Percentiles rank a stretch among this genome's conserved stretches.
Evolutionary conservation across 352 stramenopile species (phyloP).

Genomic region (Pythium biforme): DNA sequence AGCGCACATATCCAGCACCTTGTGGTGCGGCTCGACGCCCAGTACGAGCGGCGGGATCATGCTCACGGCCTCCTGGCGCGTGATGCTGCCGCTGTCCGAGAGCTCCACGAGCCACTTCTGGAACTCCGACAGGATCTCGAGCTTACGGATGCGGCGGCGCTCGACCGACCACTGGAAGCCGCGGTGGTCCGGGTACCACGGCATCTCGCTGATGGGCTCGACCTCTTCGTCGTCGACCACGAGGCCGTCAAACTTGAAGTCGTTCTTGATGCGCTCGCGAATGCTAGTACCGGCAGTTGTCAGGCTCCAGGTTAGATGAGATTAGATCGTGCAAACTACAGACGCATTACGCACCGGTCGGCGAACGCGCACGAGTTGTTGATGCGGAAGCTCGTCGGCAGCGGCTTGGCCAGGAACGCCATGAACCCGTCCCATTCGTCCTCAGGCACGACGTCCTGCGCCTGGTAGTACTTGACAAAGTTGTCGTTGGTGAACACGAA

Average conservation of each 20-base stretch:
- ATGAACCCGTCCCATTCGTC: constrained; percentile 92
- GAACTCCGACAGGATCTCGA: constrained; percentile 91
- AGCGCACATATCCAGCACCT: constrained; percentile 97
- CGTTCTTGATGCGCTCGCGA: constrained; percentile 75
- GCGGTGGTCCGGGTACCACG: constrained; percentile 88
- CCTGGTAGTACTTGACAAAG: constrained; percentile 87
- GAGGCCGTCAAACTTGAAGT: constrained; percentile 86
- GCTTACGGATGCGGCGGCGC: constrained; percentile 89
- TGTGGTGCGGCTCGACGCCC: constrained; percentile 92
- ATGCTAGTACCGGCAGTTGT: too few species aligned
- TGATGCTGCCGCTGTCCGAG: constrained; percentile 93
- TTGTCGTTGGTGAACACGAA: constrained; percentile 87
- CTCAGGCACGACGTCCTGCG: constrained; percentile 77
- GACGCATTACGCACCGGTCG: constrained; percentile 45
- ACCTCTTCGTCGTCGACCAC: constrained; percentile 80
- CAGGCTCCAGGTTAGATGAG: neutral
- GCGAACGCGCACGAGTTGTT: constrained; percentile 88
- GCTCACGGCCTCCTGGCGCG: constrained; percentile 97
- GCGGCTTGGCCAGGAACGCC: constrained; percentile 78
- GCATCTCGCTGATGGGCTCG: constrained; percentile 80
- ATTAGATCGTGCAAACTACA: neutral
- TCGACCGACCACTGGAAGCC: constrained; percentile 91
- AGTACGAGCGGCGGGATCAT: constrained; percentile 99
- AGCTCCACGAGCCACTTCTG: constrained; percentile 96
- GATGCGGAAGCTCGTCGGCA: constrained; percentile 94